Evolutionary conservation across 2,329 filamentous ascomycete species (phyloP).

Genomic region (Fusarium papillatum): DNA sequence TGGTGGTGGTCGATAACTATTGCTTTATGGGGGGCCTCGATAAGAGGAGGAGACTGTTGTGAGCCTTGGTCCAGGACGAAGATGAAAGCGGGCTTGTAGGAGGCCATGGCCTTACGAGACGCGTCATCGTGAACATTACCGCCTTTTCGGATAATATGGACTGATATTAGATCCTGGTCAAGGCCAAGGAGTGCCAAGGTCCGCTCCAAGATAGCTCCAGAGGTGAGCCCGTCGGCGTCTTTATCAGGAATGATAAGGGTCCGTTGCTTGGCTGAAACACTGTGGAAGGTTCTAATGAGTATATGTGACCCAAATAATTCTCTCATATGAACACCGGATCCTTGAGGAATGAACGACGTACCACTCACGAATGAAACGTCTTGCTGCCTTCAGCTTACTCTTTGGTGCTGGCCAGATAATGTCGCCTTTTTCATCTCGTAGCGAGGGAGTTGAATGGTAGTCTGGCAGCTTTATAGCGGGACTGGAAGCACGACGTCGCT

Average conservation of each 20-base stretch:
- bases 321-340: background rate
- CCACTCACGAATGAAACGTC: conserved; percentile 71
- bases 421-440: conserved; percentile 57
- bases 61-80: conserved; percentile 78
- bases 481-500: conserved; percentile 5
- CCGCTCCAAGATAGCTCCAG: conserved; percentile 73
- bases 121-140: conserved; percentile 67
- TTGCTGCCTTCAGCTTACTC: conserved; percentile 66
- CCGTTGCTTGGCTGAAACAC: conserved; percentile 45
- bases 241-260: conserved; percentile 77
- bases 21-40: conserved; percentile 62
- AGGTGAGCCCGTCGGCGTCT: conserved; percentile 76
- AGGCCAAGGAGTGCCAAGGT: conserved; percentile 72
- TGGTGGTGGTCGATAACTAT: conserved; percentile 78
- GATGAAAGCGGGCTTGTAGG: conserved; percentile 66
- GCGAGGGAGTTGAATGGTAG: conserved; percentile 26
- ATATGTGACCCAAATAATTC: background rate
- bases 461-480: background rate
- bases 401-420: conserved; percentile 73
- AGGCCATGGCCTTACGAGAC: conserved; percentile 65
- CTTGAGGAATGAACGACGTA: conserved; percentile 42
- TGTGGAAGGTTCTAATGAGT: conserved; percentile 18
- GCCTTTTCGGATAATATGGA: conserved; percentile 73
- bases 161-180: conserved; percentile 62
- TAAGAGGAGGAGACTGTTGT: conserved; percentile 64